Percentiles rank a stretch among this genome's conserved stretches.
Evolutionary conservation across 73 alveolate species (phyloP).

Genomic region (Urostyla sp.): DNA sequence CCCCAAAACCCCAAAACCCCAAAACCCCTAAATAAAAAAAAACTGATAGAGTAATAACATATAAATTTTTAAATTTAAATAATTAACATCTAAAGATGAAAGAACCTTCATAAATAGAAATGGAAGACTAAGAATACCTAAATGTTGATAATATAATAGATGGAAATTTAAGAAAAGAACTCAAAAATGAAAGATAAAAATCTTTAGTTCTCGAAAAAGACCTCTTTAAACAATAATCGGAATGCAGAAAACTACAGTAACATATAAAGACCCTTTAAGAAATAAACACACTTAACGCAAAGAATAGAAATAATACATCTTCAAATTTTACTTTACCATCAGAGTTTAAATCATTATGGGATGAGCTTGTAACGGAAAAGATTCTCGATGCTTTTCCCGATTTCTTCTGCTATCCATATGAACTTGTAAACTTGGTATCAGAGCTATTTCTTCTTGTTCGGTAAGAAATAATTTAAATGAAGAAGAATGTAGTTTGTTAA

Average conservation of each 20-base stretch:
- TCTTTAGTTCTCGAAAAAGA: conserved; percentile 45
- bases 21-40: no score
- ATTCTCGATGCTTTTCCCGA: conserved; percentile 69
- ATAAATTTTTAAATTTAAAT: no score
- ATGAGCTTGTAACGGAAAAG: conserved; percentile 54
- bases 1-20: no score
- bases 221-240: neutral
- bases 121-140: neutral
- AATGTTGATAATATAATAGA: neutral
- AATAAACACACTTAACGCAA: conserved; percentile 48
- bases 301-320: conserved; percentile 57
- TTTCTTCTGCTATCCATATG: conserved; percentile 47
- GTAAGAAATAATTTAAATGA: neutral
- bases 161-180: neutral
- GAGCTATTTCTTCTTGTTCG: conserved; percentile 44
- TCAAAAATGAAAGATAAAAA: conserved; percentile 33
- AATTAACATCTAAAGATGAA: no score
- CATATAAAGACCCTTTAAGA: conserved; percentile 34
- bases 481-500: neutral
- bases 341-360: conserved; percentile 71
- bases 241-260: neutral
- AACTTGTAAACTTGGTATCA: conserved; percentile 59
- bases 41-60: no score
- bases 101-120: no score
- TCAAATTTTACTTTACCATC: conserved; percentile 58